Evolutionary conservation across 2,329 filamentous ascomycete genomes (phyloP), one percentile per base, ranked within the genome.

Genomic region (Rhinocladiella mackenziei): DNA sequence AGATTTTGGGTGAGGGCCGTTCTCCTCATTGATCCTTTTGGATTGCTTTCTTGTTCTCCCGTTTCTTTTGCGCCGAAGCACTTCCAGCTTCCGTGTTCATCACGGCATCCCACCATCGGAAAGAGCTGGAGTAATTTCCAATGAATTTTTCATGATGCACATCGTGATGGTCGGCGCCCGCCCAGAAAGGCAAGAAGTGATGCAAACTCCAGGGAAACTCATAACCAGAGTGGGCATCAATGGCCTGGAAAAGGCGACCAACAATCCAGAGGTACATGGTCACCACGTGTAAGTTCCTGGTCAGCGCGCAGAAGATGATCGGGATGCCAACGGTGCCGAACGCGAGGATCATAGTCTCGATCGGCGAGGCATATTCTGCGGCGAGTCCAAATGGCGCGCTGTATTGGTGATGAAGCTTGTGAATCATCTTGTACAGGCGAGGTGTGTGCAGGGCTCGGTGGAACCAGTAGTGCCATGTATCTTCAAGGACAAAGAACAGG

Each of bases 381-480:
- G 92, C 91, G 40, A 98, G 76, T 57, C 92, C 92, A 63, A 98
- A 98, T 13, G 92, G 92, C 9, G 92, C 92, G 26, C 89, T 95
- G 75, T 98, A 98, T 62, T 92, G 91, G 75, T 98, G 92, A 73
- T 98, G 92, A 59, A 98, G 89, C 75, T 98, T 98, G 79, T 98
- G 92, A 60, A 98, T 86, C 62, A 83, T 79, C 75, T 89, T 94
- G 81, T 98, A 98, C 4, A 98, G 81, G 28, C 89, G 87, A 15
- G 87, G 89, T 74, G 88, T 94, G 76, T 98, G 92, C 70, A 98
- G 81, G 31, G 78, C 80, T 58, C 92, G 88, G 72, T 98, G 92
- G 57, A 81, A 81, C 83, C 89, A 97, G 77, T 98, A 98, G 71
- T 98, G 92, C 92, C 92, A 98, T 56, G 91, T 74, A 68, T 98